phyloP scores from a whole-genome alignment of 495 filamentous ascomycete genomes.

The Penicillium desertorum region DNA sequence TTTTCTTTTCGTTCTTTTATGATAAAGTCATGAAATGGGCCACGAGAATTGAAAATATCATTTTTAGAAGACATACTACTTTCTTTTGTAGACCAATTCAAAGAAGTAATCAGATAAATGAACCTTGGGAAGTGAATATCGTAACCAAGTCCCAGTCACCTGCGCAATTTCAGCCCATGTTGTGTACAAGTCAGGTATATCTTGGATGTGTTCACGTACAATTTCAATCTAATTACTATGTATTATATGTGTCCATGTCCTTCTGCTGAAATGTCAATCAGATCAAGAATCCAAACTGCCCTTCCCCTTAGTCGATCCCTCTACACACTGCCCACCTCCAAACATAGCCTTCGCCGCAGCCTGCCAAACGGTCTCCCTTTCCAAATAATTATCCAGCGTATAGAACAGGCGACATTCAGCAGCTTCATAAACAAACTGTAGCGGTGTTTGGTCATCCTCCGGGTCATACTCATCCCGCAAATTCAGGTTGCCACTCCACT shows the following conservation, averaged over 20 bases:
- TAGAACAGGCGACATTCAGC: constrained; percentile 43
- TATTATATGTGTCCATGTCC: neutral
- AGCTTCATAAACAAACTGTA: constrained; percentile 42
- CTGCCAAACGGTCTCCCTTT: constrained; percentile 30
- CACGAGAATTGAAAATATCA: constrained; percentile 42
- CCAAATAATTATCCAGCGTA: constrained; percentile 31
- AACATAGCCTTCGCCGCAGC: constrained; percentile 33
- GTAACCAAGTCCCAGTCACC: neutral
- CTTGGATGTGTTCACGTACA: neutral
- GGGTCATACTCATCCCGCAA: constrained; percentile 34
- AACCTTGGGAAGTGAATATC: neutral
- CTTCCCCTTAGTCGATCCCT: constrained; percentile 30
- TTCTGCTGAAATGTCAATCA: neutral
- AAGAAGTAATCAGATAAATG: neutral
- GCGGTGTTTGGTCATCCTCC: constrained; percentile 28
- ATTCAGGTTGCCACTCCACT: constrained; percentile 31
- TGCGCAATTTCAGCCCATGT: neutral
- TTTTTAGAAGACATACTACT: neutral
- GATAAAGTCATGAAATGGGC: constrained; percentile 48
- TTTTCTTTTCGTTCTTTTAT: constrained; percentile 45
- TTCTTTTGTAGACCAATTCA: neutral
- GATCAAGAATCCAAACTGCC: constrained; percentile 25
- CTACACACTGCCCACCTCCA: constrained; percentile 26
- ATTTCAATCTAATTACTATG: neutral
- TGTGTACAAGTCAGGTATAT: no score